Conservation (phyloP, 129 eudicot genomes). For the Chrysanthemum makinoi region DNA sequence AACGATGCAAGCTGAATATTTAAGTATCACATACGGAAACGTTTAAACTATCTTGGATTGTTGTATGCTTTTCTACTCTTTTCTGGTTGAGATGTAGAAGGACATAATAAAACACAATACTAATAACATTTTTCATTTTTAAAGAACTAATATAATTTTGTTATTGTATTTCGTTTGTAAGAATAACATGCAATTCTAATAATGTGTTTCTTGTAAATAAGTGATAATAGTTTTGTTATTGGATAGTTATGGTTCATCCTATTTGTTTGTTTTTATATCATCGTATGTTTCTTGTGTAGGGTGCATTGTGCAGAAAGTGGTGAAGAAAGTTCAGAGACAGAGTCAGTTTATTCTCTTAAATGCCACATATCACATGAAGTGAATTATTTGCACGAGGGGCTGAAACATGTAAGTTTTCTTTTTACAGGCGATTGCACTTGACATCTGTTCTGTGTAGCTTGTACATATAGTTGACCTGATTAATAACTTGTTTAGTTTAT, state of each 20-base stretch:
- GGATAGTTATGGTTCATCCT: conserved; percentile 12
- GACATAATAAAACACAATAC: background rate
- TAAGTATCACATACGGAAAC: background rate
- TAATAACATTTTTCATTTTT: too few species aligned
- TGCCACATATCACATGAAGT: conserved; percentile 99
- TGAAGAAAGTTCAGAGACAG: conserved; percentile 89
- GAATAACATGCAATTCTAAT: too few species aligned
- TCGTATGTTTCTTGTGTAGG: conserved; percentile 42
- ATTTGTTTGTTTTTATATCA: conserved; percentile 1
- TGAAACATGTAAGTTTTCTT: conserved; percentile 71
- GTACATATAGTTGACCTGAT: conserved; percentile 6
- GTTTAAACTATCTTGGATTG: background rate
- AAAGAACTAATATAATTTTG: too few species aligned
- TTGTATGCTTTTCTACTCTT: background rate
- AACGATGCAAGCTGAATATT: background rate
- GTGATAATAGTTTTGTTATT: background rate
- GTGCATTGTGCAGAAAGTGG: conserved; percentile 97
- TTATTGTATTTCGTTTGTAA: too few species aligned
- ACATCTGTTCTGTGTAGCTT: background rate
- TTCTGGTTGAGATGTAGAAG: conserved; percentile 12
- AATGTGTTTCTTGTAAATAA: too few species aligned
- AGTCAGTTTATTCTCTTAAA: conserved; percentile 78
- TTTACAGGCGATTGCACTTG: conserved; percentile 2
- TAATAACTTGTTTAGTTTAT: conserved; percentile 12
- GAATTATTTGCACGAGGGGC: conserved; percentile 94